Conservation (phyloP, 805 yeast genomes). For the Wickerhamomyces queroliae region DNA sequence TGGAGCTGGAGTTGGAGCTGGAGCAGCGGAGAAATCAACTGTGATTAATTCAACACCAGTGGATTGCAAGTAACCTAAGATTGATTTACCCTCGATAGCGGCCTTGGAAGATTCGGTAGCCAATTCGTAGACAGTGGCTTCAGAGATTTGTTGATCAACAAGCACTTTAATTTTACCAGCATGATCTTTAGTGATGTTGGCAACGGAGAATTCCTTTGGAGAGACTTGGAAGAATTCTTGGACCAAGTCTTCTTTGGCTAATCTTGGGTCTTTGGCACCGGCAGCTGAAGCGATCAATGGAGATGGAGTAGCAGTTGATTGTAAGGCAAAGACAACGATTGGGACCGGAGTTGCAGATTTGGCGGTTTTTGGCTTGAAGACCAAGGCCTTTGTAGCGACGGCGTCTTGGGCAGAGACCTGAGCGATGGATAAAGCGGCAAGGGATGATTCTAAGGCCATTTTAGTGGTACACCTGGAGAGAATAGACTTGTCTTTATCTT, state of each 20-base stretch:
- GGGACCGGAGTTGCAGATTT: conserved; percentile 77
- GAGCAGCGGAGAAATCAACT: conserved; percentile 47
- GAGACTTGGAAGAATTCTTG: conserved; percentile 50
- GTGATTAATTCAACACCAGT: conserved; percentile 47
- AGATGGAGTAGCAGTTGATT: conserved; percentile 64
- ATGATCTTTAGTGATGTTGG: conserved; percentile 36
- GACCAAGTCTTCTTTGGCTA: conserved; percentile 79
- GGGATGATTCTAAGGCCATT: conserved; percentile 66
- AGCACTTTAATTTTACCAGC: conserved; percentile 57
- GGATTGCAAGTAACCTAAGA: conserved; percentile 40
- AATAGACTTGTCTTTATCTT: too few relatives aligned
- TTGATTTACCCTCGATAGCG: conserved; percentile 38
- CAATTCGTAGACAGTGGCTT: conserved; percentile 32
- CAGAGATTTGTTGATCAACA: conserved; percentile 44
- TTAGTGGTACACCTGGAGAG: not conserved
- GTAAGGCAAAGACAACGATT: conserved; percentile 71
- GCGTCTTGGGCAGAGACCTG: conserved; percentile 47
- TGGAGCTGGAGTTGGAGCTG: conserved; percentile 28
- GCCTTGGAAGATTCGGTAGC: conserved; percentile 50
- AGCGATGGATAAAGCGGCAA: conserved; percentile 60
- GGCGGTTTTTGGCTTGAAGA: conserved; percentile 89
- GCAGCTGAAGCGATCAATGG: conserved; percentile 60
- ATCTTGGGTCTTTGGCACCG: conserved; percentile 75
- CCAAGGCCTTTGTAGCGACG: conserved; percentile 62
- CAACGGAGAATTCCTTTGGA: conserved; percentile 59